Base-by-base conservation (phyloP, 1,139 yeast species). In the Maudiozyma humilis region DNA sequence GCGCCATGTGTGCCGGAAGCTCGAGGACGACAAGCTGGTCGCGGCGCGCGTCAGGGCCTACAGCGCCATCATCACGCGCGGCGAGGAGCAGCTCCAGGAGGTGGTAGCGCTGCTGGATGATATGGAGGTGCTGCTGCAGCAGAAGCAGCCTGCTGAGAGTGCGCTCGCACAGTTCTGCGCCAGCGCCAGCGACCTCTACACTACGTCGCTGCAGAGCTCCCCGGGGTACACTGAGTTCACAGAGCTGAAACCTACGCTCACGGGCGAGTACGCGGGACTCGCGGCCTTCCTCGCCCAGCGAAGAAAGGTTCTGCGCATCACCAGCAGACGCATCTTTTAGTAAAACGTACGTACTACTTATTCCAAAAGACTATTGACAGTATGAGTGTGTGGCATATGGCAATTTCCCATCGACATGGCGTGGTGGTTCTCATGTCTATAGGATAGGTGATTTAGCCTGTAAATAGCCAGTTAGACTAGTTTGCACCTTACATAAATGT, bases 61-160 rank as follows among this genome's bases (percentile, higher is more conserved):
- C 15, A 13, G 27, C 27, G 10, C 27, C 27, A 23, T 23, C 10
- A 23, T 23, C 27, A 6, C 6, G 27, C 27, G 27, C 27, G 27
- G 27, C 6, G 27, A 23, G 27, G 27, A 23, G 27, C 12, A 23
- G 70, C 36, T 41, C 7, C 18, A 41, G 10, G 6, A 32, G n/a
- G 3, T 36, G 1, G 14, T 36, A 5, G 19, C 32, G 14, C 13
- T 41, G 37, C 32, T 41, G 3, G 36, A 36, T 2, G n/a, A 12
- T 3, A 13, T 41, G 15, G 12, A 36, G 4, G 3, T 10, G 18
- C 16, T 32, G 17, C 5, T 32, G 19, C 27, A 23, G 27, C 27
- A 23, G 27, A 23, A 23, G 10, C 27, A 13, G 17, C 35, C 16
- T 5, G 16, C 15, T 10, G 35, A 32, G 18, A 14, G 15, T 10